phyloP scores from a whole-genome alignment of 176 grass and related monocot genomes.

The Hsuehochloa calcarea region DNA sequence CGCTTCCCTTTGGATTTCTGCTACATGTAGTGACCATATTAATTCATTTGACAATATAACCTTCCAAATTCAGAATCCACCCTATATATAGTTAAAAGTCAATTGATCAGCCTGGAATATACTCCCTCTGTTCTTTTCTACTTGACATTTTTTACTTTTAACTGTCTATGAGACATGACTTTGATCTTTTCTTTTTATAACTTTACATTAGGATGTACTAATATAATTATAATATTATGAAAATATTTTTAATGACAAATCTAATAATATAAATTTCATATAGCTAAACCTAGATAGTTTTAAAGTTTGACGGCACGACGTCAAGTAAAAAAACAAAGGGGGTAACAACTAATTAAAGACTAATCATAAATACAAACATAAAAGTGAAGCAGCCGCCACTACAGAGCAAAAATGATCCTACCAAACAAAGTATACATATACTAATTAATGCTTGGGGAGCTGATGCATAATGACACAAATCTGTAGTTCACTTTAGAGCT shows the following conservation, averaged over 20 bases:
- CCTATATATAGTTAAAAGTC: neutral
- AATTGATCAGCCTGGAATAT: neutral
- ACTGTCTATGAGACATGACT: no score
- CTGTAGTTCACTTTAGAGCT: neutral
- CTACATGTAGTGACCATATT: neutral
- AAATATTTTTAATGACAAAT: no score
- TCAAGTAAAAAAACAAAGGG: no score
- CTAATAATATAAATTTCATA: no score
- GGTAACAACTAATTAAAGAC: no score
- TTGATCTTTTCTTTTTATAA: no score
- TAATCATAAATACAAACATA: neutral
- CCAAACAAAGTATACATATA: neutral
- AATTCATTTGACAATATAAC: slow-evolving; percentile 1
- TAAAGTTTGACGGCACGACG: no score
- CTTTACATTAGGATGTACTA: no score
- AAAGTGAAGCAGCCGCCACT: neutral
- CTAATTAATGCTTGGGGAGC: neutral
- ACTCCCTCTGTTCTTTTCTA: no score
- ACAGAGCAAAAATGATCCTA: neutral
- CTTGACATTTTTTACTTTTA: no score
- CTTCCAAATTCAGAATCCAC: neutral
- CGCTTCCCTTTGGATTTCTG: slow-evolving; percentile 3
- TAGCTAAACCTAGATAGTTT: no score
- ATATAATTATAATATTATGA: no score
- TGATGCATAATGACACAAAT: neutral